Percentiles rank a stretch among this genome's conserved stretches.
phyloP scores from a whole-genome alignment of 2,329 filamentous ascomycete species.

The Talaromyces atroroseus region DNA sequence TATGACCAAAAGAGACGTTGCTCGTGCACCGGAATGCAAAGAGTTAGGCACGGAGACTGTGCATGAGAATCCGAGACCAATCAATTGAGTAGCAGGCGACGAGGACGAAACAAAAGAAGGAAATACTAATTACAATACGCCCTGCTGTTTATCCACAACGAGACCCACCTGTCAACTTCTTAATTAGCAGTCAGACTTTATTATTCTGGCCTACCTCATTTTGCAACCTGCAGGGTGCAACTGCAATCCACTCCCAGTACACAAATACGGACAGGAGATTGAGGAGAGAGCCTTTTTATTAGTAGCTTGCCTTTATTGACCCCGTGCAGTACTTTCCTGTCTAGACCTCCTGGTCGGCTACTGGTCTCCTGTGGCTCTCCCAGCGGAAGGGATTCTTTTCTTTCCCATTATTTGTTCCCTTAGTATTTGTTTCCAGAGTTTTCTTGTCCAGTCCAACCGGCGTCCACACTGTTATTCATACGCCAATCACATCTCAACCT shows the following conservation, averaged over 20 bases:
- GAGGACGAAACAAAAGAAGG: neutral
- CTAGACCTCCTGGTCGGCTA: neutral
- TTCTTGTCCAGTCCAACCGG: neutral
- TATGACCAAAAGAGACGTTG: neutral
- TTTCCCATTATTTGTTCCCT: neutral
- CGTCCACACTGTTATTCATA: slow-evolving; percentile 2
- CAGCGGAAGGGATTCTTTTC: slow-evolving; percentile 1
- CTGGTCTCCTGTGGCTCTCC: neutral
- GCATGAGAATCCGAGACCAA: neutral
- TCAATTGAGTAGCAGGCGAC: neutral
- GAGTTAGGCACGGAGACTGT: neutral
- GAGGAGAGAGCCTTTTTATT: neutral
- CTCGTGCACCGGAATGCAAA: neutral
- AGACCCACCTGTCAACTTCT: slow-evolving; percentile 13
- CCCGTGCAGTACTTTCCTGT: neutral
- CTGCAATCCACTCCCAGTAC: slow-evolving; percentile 2
- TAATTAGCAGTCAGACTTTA: slow-evolving; percentile 4
- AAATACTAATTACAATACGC: neutral
- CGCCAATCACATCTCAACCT: slow-evolving; percentile 9
- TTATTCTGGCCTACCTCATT: slow-evolving; percentile 6
- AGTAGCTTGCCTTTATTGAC: neutral
- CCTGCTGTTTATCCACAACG: slow-evolving; percentile 4
- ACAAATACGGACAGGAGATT: slow-evolving; percentile 5
- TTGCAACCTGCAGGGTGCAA: slow-evolving; percentile 8
- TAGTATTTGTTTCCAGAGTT: neutral